Percentiles rank a stretch among this genome's conserved stretches.
Evolutionary conservation across 106 monocot species (phyloP).

Genomic region (Apostasia shenzhenica): DNA sequence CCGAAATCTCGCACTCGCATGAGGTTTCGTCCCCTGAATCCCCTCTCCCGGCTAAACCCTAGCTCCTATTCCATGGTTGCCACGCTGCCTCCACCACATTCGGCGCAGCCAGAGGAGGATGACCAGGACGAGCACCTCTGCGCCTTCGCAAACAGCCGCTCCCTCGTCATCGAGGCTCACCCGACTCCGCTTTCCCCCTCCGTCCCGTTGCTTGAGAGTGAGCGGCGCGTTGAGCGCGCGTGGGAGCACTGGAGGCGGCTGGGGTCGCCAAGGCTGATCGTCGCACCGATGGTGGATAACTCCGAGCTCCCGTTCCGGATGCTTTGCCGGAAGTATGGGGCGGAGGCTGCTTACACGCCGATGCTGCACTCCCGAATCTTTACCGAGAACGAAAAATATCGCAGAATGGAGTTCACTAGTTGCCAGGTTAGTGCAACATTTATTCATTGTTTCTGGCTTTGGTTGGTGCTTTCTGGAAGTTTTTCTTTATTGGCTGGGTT

Average conservation of each 20-base stretch:
- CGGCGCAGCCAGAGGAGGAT: constrained; percentile 7
- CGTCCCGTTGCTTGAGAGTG: constrained; percentile 18
- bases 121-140: constrained; percentile 60
- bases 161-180: constrained; percentile 16
- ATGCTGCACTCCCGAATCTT: constrained; percentile 99
- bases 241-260: constrained; percentile 87
- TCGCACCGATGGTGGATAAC: constrained; percentile 99
- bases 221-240: constrained; percentile 49
- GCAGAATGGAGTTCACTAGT: constrained; percentile 76
- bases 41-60: constrained; percentile 20
- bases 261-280: constrained; percentile 61
- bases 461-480: too few species aligned
- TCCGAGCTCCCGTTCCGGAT: constrained; percentile 99
- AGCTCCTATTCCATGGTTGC: constrained; percentile 21
- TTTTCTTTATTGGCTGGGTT: too few species aligned
- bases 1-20: not conserved
- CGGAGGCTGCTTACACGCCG: constrained; percentile 91
- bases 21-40: constrained; percentile 2
- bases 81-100: not conserved
- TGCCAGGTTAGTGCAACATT: constrained; percentile 55
- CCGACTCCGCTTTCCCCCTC: constrained; percentile 1
- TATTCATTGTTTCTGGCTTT: too few species aligned
- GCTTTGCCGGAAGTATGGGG: constrained; percentile 92
- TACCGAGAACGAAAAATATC: constrained; percentile 90
- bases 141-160: constrained; percentile 2